phyloP scores from a whole-genome alignment of 176 grass and related monocot species.

The Bolboschoenus planiculmis region DNA sequence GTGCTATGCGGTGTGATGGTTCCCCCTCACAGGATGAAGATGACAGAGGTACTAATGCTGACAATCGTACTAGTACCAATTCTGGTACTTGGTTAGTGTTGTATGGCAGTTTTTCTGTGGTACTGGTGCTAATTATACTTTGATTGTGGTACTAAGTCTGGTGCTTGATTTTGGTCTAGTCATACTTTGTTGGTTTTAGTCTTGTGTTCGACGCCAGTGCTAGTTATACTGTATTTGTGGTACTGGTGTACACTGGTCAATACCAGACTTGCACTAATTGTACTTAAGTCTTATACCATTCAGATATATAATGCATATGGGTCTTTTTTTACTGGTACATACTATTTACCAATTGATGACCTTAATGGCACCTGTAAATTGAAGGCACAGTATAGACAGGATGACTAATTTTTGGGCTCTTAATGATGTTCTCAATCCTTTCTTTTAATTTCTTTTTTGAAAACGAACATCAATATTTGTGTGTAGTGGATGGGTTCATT shows the following conservation, averaged over 20 bases:
- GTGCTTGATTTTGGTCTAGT: background rate
- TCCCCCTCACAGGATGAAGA: conserved; percentile 42
- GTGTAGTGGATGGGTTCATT: conserved; percentile 82
- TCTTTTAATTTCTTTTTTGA: conserved; percentile 39
- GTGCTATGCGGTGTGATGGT: conserved; percentile 61
- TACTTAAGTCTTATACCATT: background rate
- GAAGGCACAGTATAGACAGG: background rate
- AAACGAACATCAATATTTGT: conserved; percentile 34
- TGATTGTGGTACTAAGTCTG: background rate
- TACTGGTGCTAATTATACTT: background rate
- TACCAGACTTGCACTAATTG: background rate
- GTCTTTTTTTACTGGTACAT: background rate
- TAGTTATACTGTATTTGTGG: background rate
- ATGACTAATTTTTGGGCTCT: conserved; percentile 6
- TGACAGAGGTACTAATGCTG: conserved; percentile 46
- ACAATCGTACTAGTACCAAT: background rate
- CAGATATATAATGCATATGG: background rate
- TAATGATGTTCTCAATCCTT: conserved; percentile 28
- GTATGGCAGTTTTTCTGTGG: background rate
- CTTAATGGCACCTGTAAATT: background rate
- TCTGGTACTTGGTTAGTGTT: background rate
- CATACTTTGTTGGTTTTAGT: background rate
- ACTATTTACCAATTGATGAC: background rate
- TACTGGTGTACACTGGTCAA: background rate
- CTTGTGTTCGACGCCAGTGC: background rate